These are phyloP conservation scores for Sordaria brevicollis DNA, from an alignment of 495 filamentous ascomycete species.

Conservation along the genomic window DNA sequence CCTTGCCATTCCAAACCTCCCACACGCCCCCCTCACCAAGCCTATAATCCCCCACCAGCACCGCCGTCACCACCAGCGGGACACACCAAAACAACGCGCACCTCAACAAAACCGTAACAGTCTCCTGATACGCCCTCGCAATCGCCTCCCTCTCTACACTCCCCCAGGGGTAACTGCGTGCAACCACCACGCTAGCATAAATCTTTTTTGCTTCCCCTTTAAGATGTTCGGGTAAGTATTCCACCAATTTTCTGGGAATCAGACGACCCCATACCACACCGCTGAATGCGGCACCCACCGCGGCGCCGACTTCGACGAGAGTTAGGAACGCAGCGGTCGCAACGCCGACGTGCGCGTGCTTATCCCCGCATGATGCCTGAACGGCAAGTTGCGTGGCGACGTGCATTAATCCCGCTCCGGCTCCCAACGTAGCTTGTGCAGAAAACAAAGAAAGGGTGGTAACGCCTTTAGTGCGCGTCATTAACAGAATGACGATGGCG, in stretches of 20 bases:
- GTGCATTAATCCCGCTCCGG: constrained; percentile 46
- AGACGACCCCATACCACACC: constrained; percentile 54
- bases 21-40: constrained; percentile 32
- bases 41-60: constrained; percentile 38
- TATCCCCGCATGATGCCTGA: constrained; percentile 35
- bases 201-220: constrained; percentile 32
- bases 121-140: constrained; percentile 40
- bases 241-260: constrained; percentile 36
- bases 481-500: constrained; percentile 54
- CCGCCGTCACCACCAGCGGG: constrained; percentile 31
- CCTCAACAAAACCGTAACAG: constrained; percentile 41
- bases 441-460: constrained; percentile 50
- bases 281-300: constrained; percentile 49
- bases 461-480: constrained; percentile 46
- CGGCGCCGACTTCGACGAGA: constrained; percentile 48
- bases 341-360: constrained; percentile 50
- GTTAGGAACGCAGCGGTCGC: constrained; percentile 50
- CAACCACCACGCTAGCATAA: constrained; percentile 40
- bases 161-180: constrained; percentile 40
- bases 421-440: constrained; percentile 61
- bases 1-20: constrained; percentile 4
- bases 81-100: constrained; percentile 34
- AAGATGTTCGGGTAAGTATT: constrained; percentile 44
- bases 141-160: constrained; percentile 41
- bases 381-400: constrained; percentile 51